phyloP scores from a whole-genome alignment of 2,329 filamentous ascomycete genomes.

The Colletotrichum tabaci region DNA sequence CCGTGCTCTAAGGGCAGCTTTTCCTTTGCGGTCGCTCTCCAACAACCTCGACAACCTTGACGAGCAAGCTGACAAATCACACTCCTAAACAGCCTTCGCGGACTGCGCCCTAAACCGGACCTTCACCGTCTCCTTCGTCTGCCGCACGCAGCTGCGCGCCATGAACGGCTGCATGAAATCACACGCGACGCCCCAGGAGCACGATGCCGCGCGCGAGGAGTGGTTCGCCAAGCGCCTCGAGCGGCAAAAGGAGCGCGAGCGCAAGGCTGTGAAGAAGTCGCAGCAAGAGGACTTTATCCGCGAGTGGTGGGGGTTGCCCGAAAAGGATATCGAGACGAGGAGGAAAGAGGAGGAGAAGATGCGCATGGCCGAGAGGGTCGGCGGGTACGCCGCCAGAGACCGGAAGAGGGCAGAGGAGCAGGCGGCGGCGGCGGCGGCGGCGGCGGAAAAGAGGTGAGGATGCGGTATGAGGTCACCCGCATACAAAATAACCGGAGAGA shows the following conservation, averaged over 20 bases:
- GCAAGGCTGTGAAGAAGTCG: conserved; percentile 70
- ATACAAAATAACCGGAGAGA: conserved; percentile 2
- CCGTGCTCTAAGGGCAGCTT: no score
- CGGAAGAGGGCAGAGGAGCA: conserved; percentile 47
- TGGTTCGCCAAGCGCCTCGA: conserved; percentile 89
- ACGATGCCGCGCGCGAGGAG: conserved; percentile 91
- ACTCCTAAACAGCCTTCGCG: conserved; percentile 81
- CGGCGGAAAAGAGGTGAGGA: conserved; percentile 27
- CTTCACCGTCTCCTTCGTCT: conserved; percentile 89
- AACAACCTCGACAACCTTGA: neutral
- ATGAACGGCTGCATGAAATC: conserved; percentile 97
- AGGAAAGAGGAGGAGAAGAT: conserved; percentile 68
- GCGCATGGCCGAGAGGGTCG: conserved; percentile 66
- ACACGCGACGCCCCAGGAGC: conserved; percentile 86
- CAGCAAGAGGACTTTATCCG: conserved; percentile 77
- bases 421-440: conserved; percentile 13
- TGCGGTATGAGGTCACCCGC: neutral
- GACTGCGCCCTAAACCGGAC: conserved; percentile 90
- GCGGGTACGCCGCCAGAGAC: conserved; percentile 64
- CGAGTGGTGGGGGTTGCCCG: conserved; percentile 77
- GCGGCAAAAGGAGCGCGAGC: conserved; percentile 77
- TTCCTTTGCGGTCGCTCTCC: neutral
- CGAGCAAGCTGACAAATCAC: conserved; percentile 2
- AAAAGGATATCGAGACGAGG: conserved; percentile 67
- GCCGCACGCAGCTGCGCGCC: conserved; percentile 80